Evolutionary conservation across 2,329 filamentous ascomycete species (phyloP), one percentile per base, ranked within the genome.

Genomic region (Verticillium nubilum): DNA sequence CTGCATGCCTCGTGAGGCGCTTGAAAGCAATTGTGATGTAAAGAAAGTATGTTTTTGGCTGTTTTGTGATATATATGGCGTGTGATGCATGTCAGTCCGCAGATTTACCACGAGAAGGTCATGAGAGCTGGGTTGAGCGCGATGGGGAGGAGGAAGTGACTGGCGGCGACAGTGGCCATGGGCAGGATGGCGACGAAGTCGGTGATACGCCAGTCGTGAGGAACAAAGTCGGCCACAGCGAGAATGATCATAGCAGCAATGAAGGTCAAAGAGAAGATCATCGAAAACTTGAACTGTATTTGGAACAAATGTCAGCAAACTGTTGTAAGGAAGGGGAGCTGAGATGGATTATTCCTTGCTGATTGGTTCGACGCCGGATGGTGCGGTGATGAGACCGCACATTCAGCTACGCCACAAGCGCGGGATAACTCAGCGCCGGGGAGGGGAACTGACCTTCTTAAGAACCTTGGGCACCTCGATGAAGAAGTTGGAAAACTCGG

Each of bases 401-500:
- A 13, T 31, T 31, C 52, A 54, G 52, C 52, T 25, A 31, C 42
- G 57, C 42, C 59, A 54, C 54, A 56, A 17, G 47, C 33, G 13
- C 7, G 37, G 54, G 54, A 28, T 33, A 42, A 37, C n/a, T 17
- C 35, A 28, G 31, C 23, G 5, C 19, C 62, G 61, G 69, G 65
- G 58, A 75, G 68, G 69, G 67, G 73, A 79, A 72, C 88, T 85
- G 74, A 92, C 91, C 70, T 85, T 87, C 74, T 87, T 88, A 67
- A 94, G 72, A 47, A 96, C 89, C 70, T 89, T 89, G 33, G 89
- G 88, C 19, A 93, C 84, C 70, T 95, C 91, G 61, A 91, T 89
- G 75, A 93, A 94, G 75, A 96, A 96, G 73, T 91, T 90, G 27
- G 89, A 88, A 68, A 89, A 87, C 67, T 92, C 88, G 56, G 85